Base-by-base conservation (phyloP, 306 rosid species). In the Albizia julibrissin region DNA sequence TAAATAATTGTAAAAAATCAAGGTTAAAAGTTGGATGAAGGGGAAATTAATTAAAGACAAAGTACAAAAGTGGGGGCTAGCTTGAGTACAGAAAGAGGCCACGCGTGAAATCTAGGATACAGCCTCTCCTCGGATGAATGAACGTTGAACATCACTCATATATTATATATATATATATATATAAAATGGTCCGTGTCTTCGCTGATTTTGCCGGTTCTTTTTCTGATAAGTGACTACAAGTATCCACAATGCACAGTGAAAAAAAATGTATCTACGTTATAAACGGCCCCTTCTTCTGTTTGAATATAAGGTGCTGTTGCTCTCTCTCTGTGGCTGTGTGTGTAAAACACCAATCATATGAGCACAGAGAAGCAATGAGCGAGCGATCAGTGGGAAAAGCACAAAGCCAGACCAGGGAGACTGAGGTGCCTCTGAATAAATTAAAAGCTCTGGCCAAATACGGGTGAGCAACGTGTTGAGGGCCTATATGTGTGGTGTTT, bases 71-170 rank as follows among this genome's bases (percentile, higher is more conserved):
- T 24, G 33, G 14, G 50, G 50, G 50, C 40, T 37, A 37, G 24
- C 61, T 19, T 19, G 61, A 54, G 26, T 1, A 47, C 6, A 52
- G 29, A 22, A 9, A 8, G 65, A 76, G 84, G 89, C 87, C 90
- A 87, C 82, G 90, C 89, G 90, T 85, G 89, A 89, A 85, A 83
- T 87, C 76, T 80, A 87, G 87, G 83, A 76, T 74, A 65, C 83
- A 74, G 79, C 77, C 52, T 18, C 72, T 56, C 74, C 80, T 80
- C 56, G 31, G 73, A 82, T 79, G 52, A 40, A 26, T 56, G 26
- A 54, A 54, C 61, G 61, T 21, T 54, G 26, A 54, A 21, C 24
- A 50, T 16, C 56, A 49, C 21, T 19, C 15, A 3, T 47, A 47
- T 3, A 2, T 0, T 11, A 44, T 11, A 10, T 44, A 11, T 44